Conservation (phyloP, 2,329 filamentous ascomycete genomes). For the Neofusicoccum laricinum region DNA sequence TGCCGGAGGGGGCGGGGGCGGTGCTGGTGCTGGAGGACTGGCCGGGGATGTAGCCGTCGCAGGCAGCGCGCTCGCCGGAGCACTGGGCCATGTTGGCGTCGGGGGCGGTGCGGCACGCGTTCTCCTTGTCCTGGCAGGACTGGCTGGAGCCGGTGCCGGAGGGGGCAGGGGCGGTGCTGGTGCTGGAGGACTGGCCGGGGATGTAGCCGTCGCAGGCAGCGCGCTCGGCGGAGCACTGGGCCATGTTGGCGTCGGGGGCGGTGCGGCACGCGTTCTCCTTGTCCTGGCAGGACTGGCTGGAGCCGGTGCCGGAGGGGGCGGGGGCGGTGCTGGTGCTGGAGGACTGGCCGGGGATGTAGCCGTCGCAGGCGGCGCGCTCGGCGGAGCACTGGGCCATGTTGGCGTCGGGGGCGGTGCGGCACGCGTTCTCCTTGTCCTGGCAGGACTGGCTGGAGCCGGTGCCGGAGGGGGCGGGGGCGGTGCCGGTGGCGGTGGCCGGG, state of each 20-base stretch:
- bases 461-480: not conserved
- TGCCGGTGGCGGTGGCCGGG: not conserved
- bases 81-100: conserved; percentile 1
- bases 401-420: not conserved
- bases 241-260: not conserved
- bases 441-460: not conserved
- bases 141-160: not conserved
- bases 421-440: not conserved
- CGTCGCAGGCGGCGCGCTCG: not conserved
- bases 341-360: not conserved
- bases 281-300: not conserved
- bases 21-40: not conserved
- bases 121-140: conserved; percentile 8
- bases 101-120: not conserved
- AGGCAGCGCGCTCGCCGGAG: not conserved
- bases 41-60: conserved; percentile 1
- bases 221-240: not conserved
- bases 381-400: not conserved
- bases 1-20: not conserved
- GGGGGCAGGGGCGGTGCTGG: not conserved
- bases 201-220: not conserved
- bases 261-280: not conserved
- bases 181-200: not conserved
- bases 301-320: not conserved
- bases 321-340: not conserved